phyloP scores from a whole-genome alignment of 2,329 filamentous ascomycete genomes.

The Apiospora pterosperma region DNA sequence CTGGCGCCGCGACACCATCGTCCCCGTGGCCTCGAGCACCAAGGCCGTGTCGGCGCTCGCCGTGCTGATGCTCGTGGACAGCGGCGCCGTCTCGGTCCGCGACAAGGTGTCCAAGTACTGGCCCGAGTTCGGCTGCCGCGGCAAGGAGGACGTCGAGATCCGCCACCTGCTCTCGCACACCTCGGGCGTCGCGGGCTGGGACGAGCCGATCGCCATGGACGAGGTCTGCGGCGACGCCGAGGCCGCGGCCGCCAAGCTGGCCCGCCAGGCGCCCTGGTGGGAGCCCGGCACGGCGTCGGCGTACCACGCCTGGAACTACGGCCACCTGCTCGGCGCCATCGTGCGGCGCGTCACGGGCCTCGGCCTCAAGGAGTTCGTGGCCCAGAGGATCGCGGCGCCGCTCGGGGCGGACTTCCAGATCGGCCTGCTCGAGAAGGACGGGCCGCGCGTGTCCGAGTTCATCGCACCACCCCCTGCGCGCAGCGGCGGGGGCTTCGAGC shows the following conservation, averaged over 20 bases:
- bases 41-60: slow-evolving; percentile 35
- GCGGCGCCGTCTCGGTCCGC: slow-evolving; percentile 31
- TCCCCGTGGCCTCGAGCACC: slow-evolving; percentile 33
- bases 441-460: slow-evolving; percentile 32
- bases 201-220: slow-evolving; percentile 26
- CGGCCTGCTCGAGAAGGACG: slow-evolving; percentile 38
- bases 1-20: slow-evolving; percentile 35
- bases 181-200: slow-evolving; percentile 30
- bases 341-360: slow-evolving; percentile 37
- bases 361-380: slow-evolving; percentile 35
- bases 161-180: slow-evolving; percentile 37
- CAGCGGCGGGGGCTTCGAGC: slow-evolving; percentile 12
- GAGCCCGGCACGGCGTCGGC: slow-evolving; percentile 36
- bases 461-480: slow-evolving; percentile 22
- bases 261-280: slow-evolving; percentile 39
- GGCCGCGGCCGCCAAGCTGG: slow-evolving; percentile 28
- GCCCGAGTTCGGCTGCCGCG: slow-evolving; percentile 39
- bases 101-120: slow-evolving; percentile 37
- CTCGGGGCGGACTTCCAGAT: slow-evolving; percentile 44
- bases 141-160: slow-evolving; percentile 34
- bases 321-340: slow-evolving; percentile 39
- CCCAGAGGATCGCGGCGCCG: slow-evolving; percentile 32
- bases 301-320: slow-evolving; percentile 36
- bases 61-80: slow-evolving; percentile 33
- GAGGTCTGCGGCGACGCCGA: slow-evolving; percentile 28